phyloP scores from a whole-genome alignment of 2,329 filamentous ascomycete genomes.

The Claviceps purpurea region DNA sequence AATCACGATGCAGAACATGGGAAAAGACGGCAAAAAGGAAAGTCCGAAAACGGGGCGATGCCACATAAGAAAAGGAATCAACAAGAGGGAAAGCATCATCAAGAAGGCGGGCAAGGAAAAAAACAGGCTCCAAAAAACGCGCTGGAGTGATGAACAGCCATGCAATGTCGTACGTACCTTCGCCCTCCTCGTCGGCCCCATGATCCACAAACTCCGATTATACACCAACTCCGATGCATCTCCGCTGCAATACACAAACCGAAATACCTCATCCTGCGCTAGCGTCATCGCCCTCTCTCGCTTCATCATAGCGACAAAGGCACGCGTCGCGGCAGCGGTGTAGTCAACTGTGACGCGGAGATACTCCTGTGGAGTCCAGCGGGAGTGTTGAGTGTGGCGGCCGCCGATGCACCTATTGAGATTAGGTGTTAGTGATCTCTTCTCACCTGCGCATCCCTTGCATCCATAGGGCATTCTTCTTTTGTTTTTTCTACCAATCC shows the following conservation, averaged over 20 bases:
- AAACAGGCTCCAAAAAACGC: neutral
- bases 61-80: too few relatives aligned
- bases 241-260: slow-evolving; percentile 1
- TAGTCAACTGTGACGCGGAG: slow-evolving; percentile 1
- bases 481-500: neutral
- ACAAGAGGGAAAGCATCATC: too few relatives aligned
- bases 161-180: neutral
- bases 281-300: neutral
- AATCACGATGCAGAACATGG: too few relatives aligned
- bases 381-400: neutral
- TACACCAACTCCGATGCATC: slow-evolving; percentile 1
- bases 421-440: neutral
- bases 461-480: neutral
- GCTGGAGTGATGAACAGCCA: too few relatives aligned
- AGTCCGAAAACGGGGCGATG: neutral
- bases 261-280: neutral
- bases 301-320: neutral
- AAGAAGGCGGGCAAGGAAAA: neutral
- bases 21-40: neutral
- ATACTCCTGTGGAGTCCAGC: slow-evolving; percentile 3
- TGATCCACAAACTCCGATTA: slow-evolving; percentile 3
- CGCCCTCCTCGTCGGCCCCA: slow-evolving; percentile 3
- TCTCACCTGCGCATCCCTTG: neutral
- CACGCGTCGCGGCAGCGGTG: neutral
- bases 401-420: slow-evolving; percentile 2